phyloP scores from a whole-genome alignment of 768 basidiomycete genomes.

The Boletus sp. region DNA sequence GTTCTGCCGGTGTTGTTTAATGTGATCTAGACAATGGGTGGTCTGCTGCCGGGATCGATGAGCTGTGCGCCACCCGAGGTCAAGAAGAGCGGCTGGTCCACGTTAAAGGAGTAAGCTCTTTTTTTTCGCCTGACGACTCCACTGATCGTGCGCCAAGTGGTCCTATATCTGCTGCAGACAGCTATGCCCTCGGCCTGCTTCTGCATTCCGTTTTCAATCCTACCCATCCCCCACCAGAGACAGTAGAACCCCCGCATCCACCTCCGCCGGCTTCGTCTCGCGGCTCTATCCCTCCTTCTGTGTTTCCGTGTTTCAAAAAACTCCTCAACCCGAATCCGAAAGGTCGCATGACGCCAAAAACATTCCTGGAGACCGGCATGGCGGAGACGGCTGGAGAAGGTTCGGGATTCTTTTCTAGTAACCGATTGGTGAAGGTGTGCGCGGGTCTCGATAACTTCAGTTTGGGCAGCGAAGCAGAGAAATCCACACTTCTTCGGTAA shows the following conservation, averaged over 20 bases:
- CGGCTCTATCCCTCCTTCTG: conserved; percentile 67
- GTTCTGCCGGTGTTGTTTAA: conserved; percentile 9
- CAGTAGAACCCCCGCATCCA: conserved; percentile 69
- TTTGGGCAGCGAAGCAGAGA: conserved; percentile 79
- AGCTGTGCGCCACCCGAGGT: conserved; percentile 80
- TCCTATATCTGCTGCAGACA: conserved; percentile 68
- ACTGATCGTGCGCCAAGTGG: conserved; percentile 31
- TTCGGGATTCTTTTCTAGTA: conserved; percentile 78
- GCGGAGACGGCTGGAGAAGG: conserved; percentile 53
- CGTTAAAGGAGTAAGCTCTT: conserved; percentile 68
- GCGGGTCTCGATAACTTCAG: conserved; percentile 83
- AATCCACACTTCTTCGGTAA: conserved; percentile 66
- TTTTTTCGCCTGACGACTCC: not conserved
- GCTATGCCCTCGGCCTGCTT: conserved; percentile 86
- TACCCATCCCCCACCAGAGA: conserved; percentile 64
- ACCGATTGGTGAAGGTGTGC: conserved; percentile 83
- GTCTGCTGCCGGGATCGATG: conserved; percentile 58
- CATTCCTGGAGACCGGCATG: conserved; percentile 82
- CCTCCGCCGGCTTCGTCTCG: conserved; percentile 74
- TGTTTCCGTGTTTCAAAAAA: conserved; percentile 83
- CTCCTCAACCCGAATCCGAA: conserved; percentile 89
- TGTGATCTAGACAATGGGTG: conserved; percentile 60
- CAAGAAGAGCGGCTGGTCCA: conserved; percentile 81
- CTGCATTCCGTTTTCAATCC: conserved; percentile 90
- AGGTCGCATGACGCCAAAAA: conserved; percentile 69